These are phyloP conservation scores for Immersiella caudata DNA, from an alignment of 495 filamentous ascomycete species.

Conservation along the genomic window DNA sequence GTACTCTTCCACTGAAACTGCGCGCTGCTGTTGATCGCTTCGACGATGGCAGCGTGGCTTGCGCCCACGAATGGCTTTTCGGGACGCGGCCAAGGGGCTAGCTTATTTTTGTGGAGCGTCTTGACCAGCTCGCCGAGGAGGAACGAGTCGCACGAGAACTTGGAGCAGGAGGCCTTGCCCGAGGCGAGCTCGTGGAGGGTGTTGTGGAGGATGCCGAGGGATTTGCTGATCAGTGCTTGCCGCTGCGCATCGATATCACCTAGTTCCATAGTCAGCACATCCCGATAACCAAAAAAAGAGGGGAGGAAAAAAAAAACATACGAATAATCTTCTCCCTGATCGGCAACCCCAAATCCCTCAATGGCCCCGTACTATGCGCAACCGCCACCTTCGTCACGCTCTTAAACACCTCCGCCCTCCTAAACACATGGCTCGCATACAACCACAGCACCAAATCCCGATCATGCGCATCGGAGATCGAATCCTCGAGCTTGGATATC, in stretches of 20 bases:
- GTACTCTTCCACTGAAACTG: conserved; percentile 6
- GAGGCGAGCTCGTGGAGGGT: conserved; percentile 24
- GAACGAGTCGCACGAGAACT: conserved; percentile 33
- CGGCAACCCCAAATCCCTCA: conserved; percentile 29
- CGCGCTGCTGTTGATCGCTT: conserved; percentile 17
- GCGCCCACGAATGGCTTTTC: conserved; percentile 26
- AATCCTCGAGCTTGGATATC: conserved; percentile 34
- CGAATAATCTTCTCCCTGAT: conserved; percentile 37
- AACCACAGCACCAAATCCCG: conserved; percentile 34
- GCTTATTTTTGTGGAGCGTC: conserved; percentile 23
- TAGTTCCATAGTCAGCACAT: background rate
- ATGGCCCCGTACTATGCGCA: conserved; percentile 22
- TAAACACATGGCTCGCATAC: conserved; percentile 35
- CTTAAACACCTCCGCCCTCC: conserved; percentile 31
- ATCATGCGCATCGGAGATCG: conserved; percentile 16
- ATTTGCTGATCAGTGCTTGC: conserved; percentile 24
- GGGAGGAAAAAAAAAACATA: conserved; percentile 11
- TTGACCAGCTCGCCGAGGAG: conserved; percentile 36
- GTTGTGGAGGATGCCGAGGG: conserved; percentile 24
- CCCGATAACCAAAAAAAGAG: no score
- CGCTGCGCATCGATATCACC: conserved; percentile 31
- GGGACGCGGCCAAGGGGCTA: conserved; percentile 28
- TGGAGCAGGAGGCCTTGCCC: conserved; percentile 14
- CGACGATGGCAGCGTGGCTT: conserved; percentile 26
- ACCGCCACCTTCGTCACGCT: conserved; percentile 27